Percentiles rank a stretch among this genome's conserved stretches.
These are phyloP conservation scores for Phycomyces blakesleeanus DNA, from an alignment of 192 early-diverging fungal genomes.

Conservation along the genomic window DNA sequence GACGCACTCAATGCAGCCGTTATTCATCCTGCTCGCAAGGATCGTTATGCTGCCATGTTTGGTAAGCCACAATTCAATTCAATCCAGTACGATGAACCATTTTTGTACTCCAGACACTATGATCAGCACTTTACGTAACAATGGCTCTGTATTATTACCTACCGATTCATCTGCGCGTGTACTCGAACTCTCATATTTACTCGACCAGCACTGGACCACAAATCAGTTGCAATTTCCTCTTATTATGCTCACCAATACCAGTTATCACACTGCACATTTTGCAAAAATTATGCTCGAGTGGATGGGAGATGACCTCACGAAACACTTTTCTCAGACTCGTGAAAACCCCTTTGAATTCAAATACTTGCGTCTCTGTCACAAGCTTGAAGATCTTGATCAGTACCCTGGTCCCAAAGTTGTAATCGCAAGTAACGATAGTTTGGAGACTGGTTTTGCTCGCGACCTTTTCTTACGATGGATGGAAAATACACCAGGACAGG, in stretches of 20 bases:
- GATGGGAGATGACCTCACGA: constrained; percentile 84
- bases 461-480: constrained; percentile 79
- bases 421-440: constrained; percentile 71
- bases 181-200: constrained; percentile 83
- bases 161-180: constrained; percentile 86
- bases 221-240: constrained; percentile 62
- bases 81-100: background rate
- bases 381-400: constrained; percentile 63
- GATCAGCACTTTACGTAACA: constrained; percentile 53
- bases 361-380: constrained; percentile 65
- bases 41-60: constrained; percentile 74
- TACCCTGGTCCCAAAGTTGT: constrained; percentile 78
- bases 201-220: constrained; percentile 84
- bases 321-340: constrained; percentile 65
- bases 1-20: constrained; percentile 76
- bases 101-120: constrained; percentile 51
- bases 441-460: constrained; percentile 80
- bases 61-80: constrained; percentile 38
- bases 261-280: constrained; percentile 71
- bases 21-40: constrained; percentile 62
- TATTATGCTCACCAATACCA: constrained; percentile 74
- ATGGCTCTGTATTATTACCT: constrained; percentile 84
- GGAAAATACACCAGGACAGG: constrained; percentile 1
- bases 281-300: constrained; percentile 93
- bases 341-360: constrained; percentile 90